Evolutionary conservation across 768 basidiomycete genomes (phyloP).

Genomic region (Boletales sp.): DNA sequence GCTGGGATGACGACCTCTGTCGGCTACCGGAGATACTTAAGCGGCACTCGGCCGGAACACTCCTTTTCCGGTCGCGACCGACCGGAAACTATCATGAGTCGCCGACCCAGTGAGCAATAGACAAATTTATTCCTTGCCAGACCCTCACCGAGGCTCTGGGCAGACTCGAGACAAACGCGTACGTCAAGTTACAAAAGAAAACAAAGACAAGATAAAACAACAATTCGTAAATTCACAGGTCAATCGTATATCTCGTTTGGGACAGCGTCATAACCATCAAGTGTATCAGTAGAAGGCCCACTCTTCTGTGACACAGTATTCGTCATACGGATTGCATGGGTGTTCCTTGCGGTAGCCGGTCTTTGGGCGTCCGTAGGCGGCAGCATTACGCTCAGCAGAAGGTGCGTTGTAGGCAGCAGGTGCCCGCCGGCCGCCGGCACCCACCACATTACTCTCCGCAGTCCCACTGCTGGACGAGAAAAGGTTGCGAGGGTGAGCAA

Average conservation of each 20-base stretch:
- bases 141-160: not conserved
- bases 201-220: conserved; percentile 9
- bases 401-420: conserved; percentile 19
- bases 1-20: conserved; percentile 16
- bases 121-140: conserved; percentile 14
- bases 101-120: too few species aligned
- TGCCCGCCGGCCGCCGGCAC: conserved; percentile 28
- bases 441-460: conserved; percentile 32
- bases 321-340: conserved; percentile 56
- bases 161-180: not conserved
- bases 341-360: conserved; percentile 39
- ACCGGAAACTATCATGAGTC: not conserved
- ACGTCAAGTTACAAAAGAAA: conserved; percentile 18
- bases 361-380: conserved; percentile 26
- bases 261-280: not conserved
- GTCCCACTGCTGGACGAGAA: conserved; percentile 34
- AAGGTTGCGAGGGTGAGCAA: conserved; percentile 28
- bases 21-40: conserved; percentile 6
- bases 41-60: conserved; percentile 10
- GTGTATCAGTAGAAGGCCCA: conserved; percentile 47
- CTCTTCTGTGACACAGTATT: conserved; percentile 71
- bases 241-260: not conserved
- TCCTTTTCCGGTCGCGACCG: conserved; percentile 20
- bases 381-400: conserved; percentile 28
- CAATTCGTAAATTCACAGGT: conserved; percentile 5